Evolutionary conservation across 352 stramenopile genomes (phyloP).

Genomic region (Pelagophyceae sp.): DNA sequence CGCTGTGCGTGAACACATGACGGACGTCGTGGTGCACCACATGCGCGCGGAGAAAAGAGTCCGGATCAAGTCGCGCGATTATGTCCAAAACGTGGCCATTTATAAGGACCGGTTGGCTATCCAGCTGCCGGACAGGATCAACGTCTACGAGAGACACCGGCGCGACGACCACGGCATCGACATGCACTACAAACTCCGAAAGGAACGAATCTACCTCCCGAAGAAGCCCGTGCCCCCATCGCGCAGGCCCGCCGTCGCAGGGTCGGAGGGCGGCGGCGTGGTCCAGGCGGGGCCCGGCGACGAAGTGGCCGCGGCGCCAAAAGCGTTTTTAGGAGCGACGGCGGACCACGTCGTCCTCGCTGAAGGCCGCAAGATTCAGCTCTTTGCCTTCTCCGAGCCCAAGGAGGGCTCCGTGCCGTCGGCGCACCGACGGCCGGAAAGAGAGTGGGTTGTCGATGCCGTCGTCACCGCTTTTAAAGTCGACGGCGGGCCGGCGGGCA

Average conservation of each 20-base stretch:
- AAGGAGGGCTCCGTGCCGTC: constrained; percentile 8
- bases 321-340: constrained; percentile 66
- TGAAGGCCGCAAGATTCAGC: constrained; percentile 77
- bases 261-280: not conserved
- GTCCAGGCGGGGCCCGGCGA: not conserved
- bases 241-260: not conserved
- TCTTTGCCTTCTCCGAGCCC: constrained; percentile 67
- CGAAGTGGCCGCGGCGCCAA: constrained; percentile 45
- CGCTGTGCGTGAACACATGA: constrained; percentile 83
- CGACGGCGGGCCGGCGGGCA: constrained; percentile 68
- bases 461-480: constrained; percentile 81
- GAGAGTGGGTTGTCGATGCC: constrained; percentile 62
- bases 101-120: constrained; percentile 81
- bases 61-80: constrained; percentile 82
- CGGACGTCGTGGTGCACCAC: constrained; percentile 87
- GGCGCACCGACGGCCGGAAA: constrained; percentile 47
- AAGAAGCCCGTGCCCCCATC: too few relatives aligned
- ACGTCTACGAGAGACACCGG: constrained; percentile 82
- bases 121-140: constrained; percentile 80
- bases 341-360: constrained; percentile 79
- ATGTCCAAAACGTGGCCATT: constrained; percentile 83
- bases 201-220: constrained; percentile 35
- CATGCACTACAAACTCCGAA: constrained; percentile 81
- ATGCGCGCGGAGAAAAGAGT: constrained; percentile 86
- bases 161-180: constrained; percentile 43